Conservation (phyloP, 2,329 filamentous ascomycete genomes). For the Botrytis fabae region DNA sequence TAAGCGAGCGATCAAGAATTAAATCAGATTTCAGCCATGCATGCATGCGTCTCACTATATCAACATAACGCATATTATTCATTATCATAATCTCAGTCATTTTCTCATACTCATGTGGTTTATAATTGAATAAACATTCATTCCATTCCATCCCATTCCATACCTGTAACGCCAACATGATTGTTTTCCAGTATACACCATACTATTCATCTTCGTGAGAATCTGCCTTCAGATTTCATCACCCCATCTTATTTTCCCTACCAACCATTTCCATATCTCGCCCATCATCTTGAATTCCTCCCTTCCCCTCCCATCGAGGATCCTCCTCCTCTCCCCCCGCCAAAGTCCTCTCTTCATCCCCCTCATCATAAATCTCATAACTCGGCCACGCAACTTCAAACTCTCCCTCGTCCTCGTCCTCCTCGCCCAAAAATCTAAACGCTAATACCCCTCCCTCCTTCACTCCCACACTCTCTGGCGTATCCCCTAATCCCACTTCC, state of each 20-base stretch:
- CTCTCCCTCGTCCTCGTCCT: conserved; percentile 35
- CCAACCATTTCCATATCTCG: conserved; percentile 36
- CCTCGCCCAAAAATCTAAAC: conserved; percentile 41
- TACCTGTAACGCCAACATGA: neutral
- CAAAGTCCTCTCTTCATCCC: neutral
- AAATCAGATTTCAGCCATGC: neutral
- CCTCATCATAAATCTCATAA: conserved; percentile 20
- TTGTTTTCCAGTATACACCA: neutral
- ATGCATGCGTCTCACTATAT: neutral
- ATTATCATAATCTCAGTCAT: neutral
- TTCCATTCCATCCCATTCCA: neutral
- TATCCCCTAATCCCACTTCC: conserved; percentile 40
- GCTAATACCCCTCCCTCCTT: conserved; percentile 45
- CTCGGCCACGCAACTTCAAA: conserved; percentile 33
- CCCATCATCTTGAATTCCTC: conserved; percentile 28
- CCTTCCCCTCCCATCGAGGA: neutral
- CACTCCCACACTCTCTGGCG: conserved; percentile 42
- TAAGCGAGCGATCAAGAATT: too few relatives aligned
- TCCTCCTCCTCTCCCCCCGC: neutral
- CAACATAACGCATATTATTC: neutral
- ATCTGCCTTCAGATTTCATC: conserved; percentile 46
- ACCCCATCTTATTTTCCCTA: conserved; percentile 42
- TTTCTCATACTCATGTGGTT: neutral
- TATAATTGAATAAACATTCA: neutral
- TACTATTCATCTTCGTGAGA: conserved; percentile 27